These are phyloP conservation scores for Lentinula raphanica DNA, from an alignment of 768 basidiomycete species.

Conservation along the genomic window DNA sequence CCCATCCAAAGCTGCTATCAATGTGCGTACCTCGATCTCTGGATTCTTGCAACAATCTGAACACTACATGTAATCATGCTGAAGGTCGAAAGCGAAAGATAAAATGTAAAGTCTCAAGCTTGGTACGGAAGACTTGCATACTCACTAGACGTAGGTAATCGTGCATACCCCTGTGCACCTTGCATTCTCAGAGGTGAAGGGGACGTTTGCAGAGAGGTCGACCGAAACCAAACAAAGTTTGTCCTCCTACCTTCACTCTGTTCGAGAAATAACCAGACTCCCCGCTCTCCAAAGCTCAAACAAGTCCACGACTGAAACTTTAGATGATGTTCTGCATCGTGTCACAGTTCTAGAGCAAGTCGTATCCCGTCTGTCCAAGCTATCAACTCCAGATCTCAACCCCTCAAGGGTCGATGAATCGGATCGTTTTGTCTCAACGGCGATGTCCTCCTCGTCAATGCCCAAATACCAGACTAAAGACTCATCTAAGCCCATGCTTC, in stretches of 20 bases:
- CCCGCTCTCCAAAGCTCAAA: neutral
- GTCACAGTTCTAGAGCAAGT: constrained; percentile 18
- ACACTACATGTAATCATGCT: neutral
- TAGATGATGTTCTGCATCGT: constrained; percentile 21
- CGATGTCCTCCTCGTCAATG: constrained; percentile 7
- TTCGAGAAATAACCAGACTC: neutral
- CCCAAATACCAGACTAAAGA: neutral
- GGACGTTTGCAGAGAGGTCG: constrained; percentile 21
- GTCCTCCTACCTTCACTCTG: neutral
- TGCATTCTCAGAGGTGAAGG: constrained; percentile 22
- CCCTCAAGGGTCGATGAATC: neutral
- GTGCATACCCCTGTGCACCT: constrained; percentile 23
- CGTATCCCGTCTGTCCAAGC: constrained; percentile 17
- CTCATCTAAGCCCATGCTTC: neutral
- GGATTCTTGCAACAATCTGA: neutral
- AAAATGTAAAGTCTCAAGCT: constrained; percentile 15
- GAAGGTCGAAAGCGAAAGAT: constrained; percentile 25
- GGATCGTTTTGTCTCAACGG: neutral
- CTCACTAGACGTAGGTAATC: constrained; percentile 18
- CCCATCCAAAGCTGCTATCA: constrained; percentile 26
- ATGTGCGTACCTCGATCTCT: constrained; percentile 11
- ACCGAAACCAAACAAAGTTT: constrained; percentile 11
- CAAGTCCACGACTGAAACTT: constrained; percentile 13
- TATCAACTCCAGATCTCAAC: neutral
- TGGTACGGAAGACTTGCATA: neutral